These are phyloP conservation scores for Noccaea bulbosa DNA, from an alignment of 345 rosid genomes.

Conservation along the genomic window DNA sequence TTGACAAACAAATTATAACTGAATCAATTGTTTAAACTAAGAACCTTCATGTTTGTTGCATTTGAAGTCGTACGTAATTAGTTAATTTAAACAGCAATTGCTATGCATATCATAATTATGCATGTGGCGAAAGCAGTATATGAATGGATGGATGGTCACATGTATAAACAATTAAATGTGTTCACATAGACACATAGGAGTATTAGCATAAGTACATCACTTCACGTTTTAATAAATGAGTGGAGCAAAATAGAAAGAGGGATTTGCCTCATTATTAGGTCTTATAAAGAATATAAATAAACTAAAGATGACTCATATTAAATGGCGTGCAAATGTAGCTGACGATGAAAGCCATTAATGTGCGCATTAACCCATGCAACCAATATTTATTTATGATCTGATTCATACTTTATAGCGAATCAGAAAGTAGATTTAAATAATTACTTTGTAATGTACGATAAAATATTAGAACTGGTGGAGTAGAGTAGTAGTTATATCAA, in stretches of 20 bases:
- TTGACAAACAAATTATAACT: not conserved
- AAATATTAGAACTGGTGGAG: not conserved
- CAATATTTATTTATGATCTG: slow-evolving; percentile 4
- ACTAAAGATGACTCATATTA: slow-evolving; percentile 18
- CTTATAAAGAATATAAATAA: not conserved
- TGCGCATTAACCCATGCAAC: slow-evolving; percentile 9
- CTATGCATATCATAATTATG: slow-evolving; percentile 17
- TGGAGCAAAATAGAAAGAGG: slow-evolving; percentile 9
- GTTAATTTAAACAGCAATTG: not conserved
- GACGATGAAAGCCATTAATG: slow-evolving; percentile 27
- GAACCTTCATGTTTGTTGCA: not conserved
- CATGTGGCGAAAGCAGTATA: slow-evolving; percentile 27
- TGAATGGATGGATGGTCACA: slow-evolving; percentile 22
- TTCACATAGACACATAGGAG: slow-evolving; percentile 9
- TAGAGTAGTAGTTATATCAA: not conserved
- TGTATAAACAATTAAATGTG: slow-evolving; percentile 15
- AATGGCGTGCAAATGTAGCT: slow-evolving; percentile 31
- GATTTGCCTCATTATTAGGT: slow-evolving; percentile 10
- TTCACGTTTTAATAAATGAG: not conserved
- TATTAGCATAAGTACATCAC: not conserved
- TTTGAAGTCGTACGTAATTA: not conserved
- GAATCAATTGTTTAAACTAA: not conserved
- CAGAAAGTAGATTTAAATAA: not conserved
- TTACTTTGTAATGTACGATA: not conserved
- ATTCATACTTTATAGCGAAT: not conserved